Evolutionary conservation across 208 protist genomes (phyloP).

Genomic region (Acanthamoeba quina): DNA sequence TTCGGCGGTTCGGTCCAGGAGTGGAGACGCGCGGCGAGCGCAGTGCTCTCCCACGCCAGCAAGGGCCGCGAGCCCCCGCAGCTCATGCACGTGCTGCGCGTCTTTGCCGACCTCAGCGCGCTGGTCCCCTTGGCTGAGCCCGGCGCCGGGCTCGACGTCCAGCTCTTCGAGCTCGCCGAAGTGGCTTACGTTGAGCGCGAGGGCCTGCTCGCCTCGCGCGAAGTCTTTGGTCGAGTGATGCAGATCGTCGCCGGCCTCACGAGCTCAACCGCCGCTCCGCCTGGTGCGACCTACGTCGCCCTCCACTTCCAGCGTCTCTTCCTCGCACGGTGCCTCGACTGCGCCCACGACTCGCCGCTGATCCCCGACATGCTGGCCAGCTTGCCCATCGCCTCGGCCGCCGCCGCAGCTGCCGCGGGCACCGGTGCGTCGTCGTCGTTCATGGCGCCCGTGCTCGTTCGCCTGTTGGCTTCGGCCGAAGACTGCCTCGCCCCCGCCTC

Average conservation of each 20-base stretch:
- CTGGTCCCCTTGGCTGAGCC: neutral
- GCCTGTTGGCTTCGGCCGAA: slow-evolving; percentile 11
- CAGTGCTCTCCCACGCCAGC: neutral
- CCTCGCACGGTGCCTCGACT: neutral
- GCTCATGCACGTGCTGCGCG: slow-evolving; percentile 22
- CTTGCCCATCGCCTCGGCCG: neutral
- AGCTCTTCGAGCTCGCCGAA: slow-evolving; percentile 11
- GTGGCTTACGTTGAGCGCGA: neutral
- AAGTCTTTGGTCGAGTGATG: slow-evolving; percentile 2
- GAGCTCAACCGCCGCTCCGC: neutral
- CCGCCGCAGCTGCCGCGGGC: neutral
- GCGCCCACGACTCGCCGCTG: neutral
- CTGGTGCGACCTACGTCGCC: neutral
- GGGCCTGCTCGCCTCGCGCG: neutral
- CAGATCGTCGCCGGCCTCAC: neutral
- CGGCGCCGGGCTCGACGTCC: neutral
- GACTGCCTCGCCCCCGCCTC: neutral
- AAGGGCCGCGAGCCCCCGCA: neutral
- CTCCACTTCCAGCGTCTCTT: slow-evolving; percentile 18
- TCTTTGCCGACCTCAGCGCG: neutral
- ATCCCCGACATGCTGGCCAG: slow-evolving; percentile 6
- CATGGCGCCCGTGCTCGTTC: neutral
- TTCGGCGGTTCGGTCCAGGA: neutral
- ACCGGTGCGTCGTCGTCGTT: neutral
- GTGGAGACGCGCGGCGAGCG: slow-evolving; percentile 5